Evolutionary conservation across 2,329 filamentous ascomycete species (phyloP).

Genomic region (Cytospora paraplurivora): DNA sequence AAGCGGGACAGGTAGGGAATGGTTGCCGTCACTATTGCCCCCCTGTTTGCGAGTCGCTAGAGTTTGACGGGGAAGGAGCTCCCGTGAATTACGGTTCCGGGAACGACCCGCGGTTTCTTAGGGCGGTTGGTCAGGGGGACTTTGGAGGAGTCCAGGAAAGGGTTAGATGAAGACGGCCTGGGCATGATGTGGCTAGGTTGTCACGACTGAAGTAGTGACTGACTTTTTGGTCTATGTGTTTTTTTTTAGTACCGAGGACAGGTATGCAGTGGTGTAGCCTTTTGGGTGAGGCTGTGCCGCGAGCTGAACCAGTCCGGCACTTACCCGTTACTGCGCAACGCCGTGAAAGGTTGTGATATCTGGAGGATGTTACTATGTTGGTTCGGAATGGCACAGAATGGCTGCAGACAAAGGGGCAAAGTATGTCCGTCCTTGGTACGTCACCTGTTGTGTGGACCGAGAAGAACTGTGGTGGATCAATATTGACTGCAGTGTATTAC

Average conservation of each 20-base stretch:
- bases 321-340: no score
- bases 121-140: neutral
- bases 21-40: constrained; percentile 20
- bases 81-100: neutral
- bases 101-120: neutral
- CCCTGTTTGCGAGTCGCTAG: neutral
- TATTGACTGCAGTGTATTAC: no score
- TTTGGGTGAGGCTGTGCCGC: neutral
- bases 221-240: neutral
- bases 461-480: no score
- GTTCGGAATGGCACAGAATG: no score
- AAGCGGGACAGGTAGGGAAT: constrained; percentile 14
- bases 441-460: no score
- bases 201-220: neutral
- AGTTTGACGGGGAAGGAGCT: constrained; percentile 9
- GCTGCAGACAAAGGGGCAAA: no score
- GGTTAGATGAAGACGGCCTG: constrained; percentile 5
- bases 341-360: no score
- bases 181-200: constrained; percentile 9
- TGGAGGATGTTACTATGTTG: no score
- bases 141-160: neutral
- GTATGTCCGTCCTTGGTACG: no score
- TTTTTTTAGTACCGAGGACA: neutral
- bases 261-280: neutral
- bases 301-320: no score